Evolutionary conservation across 176 grass and related monocot genomes (phyloP).

Genomic region (Hordeum marinum): DNA sequence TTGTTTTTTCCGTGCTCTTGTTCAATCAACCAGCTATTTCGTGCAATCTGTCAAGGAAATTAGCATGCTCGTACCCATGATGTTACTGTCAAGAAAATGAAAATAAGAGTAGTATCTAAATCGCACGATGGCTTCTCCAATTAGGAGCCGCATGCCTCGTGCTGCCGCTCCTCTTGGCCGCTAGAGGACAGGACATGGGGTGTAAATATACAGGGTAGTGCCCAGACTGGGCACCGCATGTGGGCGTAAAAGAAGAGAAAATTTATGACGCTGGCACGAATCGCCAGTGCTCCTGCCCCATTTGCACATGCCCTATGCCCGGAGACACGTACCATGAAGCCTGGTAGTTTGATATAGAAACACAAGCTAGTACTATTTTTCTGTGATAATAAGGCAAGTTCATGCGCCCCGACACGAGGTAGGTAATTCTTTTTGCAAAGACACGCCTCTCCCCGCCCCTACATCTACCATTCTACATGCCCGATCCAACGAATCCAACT

Average conservation of each 20-base stretch:
- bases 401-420: background rate
- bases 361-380: slow-evolving; percentile 3
- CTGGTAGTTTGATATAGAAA: background rate
- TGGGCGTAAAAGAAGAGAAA: background rate
- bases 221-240: background rate
- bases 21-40: background rate
- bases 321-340: background rate
- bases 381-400: background rate
- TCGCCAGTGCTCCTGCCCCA: background rate
- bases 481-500: background rate
- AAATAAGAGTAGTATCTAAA: too few species aligned
- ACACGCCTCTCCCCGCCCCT: background rate
- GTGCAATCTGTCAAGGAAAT: background rate
- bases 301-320: background rate
- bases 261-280: background rate
- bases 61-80: background rate
- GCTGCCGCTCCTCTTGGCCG: slow-evolving; percentile 6
- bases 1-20: background rate
- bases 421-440: background rate
- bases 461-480: background rate
- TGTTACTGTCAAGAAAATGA: background rate
- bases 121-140: background rate
- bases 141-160: background rate
- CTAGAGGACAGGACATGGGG: background rate
- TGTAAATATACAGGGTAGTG: background rate